Evolutionary conservation across 768 basidiomycete genomes (phyloP).

Genomic region (Mycena haematopus): DNA sequence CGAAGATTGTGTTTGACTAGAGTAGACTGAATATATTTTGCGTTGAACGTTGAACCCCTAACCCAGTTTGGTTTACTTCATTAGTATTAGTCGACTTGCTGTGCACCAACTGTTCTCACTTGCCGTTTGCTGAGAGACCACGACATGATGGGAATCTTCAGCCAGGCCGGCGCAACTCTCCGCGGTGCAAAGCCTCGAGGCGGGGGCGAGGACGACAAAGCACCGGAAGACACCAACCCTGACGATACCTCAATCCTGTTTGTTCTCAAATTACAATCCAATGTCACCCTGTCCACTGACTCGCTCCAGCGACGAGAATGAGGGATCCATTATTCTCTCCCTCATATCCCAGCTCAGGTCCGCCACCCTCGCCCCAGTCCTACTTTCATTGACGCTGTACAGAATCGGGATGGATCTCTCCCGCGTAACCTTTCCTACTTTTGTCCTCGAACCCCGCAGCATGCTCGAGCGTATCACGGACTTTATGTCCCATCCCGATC

Average conservation of each 20-base stretch:
- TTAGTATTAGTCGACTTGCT: slow-evolving; percentile 13
- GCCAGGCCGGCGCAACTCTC: slow-evolving; percentile 67
- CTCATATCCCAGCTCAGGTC: slow-evolving; percentile 90
- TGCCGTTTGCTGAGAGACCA: no score
- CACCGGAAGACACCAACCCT: slow-evolving; percentile 83
- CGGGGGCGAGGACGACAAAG: slow-evolving; percentile 67
- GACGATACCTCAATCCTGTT: slow-evolving; percentile 91
- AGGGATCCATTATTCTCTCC: slow-evolving; percentile 87
- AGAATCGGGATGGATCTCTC: slow-evolving; percentile 97
- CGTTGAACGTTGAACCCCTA: not conserved
- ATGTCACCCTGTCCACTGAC: slow-evolving; percentile 41
- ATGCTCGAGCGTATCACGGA: slow-evolving; percentile 99
- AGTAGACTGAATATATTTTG: slow-evolving; percentile 6
- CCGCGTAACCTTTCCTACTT: slow-evolving; percentile 92
- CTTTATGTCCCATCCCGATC: slow-evolving; percentile 98
- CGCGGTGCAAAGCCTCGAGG: slow-evolving; percentile 67
- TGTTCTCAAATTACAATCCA: slow-evolving; percentile 44
- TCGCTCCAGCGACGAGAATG: slow-evolving; percentile 80
- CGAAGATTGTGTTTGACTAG: slow-evolving; percentile 72
- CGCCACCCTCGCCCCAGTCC: slow-evolving; percentile 27
- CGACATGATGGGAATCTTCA: slow-evolving; percentile 90
- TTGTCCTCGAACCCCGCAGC: slow-evolving; percentile 95
- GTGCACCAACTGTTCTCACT: slow-evolving; percentile 14
- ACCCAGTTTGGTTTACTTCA: not conserved
- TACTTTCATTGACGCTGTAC: slow-evolving; percentile 8